phyloP scores from a whole-genome alignment of 2,329 filamentous ascomycete genomes.

The Talaromyces sp. region DNA sequence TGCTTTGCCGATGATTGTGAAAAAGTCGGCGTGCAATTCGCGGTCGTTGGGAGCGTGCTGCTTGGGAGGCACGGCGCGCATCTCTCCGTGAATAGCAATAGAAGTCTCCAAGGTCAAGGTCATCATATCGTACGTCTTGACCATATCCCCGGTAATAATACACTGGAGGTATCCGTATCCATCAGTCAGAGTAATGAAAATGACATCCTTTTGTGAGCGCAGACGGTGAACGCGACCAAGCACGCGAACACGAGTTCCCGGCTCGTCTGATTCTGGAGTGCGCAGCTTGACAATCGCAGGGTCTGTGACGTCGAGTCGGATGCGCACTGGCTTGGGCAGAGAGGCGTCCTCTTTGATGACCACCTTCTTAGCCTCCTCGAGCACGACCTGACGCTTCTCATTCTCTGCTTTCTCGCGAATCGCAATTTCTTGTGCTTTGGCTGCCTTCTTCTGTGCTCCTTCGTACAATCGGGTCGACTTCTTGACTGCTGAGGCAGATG shows the following conservation, averaged over 20 bases:
- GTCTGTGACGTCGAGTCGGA: constrained; percentile 71
- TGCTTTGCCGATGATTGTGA: constrained; percentile 72
- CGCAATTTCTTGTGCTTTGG: constrained; percentile 70
- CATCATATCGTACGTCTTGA: constrained; percentile 87
- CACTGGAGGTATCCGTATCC: constrained; percentile 85
- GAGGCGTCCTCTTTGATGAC: constrained; percentile 66
- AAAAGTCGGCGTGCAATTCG: constrained; percentile 89
- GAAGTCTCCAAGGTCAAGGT: constrained; percentile 85
- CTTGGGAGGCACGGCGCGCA: constrained; percentile 74
- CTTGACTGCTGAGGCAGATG: constrained; percentile 79
- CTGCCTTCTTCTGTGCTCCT: constrained; percentile 77
- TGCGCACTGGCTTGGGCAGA: constrained; percentile 69
- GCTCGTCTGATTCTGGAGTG: constrained; percentile 55
- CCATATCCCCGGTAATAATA: constrained; percentile 73
- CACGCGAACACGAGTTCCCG: constrained; percentile 72
- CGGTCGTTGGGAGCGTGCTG: constrained; percentile 77
- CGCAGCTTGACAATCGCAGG: constrained; percentile 56
- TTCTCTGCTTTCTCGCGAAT: constrained; percentile 70
- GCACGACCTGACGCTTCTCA: constrained; percentile 64
- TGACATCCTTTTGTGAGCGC: constrained; percentile 75
- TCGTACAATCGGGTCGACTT: constrained; percentile 75
- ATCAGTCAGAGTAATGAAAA: constrained; percentile 82
- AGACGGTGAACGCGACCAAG: constrained; percentile 79
- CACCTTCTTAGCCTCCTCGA: constrained; percentile 81
- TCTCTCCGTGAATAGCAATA: constrained; percentile 77